Percentiles rank a stretch among this genome's conserved stretches.
Evolutionary conservation across 805 yeast species (phyloP).

Genomic region (Barnettozyma populi): DNA sequence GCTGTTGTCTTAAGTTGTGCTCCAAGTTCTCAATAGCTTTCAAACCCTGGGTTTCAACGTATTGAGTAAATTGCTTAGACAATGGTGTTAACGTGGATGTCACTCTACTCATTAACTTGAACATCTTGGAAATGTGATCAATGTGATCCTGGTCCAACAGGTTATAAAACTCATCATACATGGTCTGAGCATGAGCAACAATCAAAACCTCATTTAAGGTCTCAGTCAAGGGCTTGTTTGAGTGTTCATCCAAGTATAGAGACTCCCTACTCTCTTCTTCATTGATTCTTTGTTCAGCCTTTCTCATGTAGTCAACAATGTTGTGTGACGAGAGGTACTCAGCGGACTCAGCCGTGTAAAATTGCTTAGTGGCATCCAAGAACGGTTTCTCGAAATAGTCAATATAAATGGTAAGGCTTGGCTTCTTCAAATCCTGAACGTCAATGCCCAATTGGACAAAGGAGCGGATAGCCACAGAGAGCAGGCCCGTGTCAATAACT

Average conservation of each 20-base stretch:
- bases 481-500: slow-evolving; percentile 56
- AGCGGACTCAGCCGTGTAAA: slow-evolving; percentile 63
- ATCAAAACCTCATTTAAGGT: slow-evolving; percentile 73
- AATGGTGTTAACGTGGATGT: slow-evolving; percentile 75
- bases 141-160: slow-evolving; percentile 68
- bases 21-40: slow-evolving; percentile 55
- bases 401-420: slow-evolving; percentile 76
- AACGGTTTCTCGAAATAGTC: slow-evolving; percentile 75
- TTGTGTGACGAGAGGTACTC: slow-evolving; percentile 65
- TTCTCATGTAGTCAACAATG: slow-evolving; percentile 85
- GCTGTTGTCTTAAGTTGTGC: slow-evolving; percentile 25
- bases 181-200: slow-evolving; percentile 65
- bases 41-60: slow-evolving; percentile 62
- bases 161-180: slow-evolving; percentile 72
- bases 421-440: slow-evolving; percentile 79
- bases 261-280: slow-evolving; percentile 81
- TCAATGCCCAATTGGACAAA: slow-evolving; percentile 89
- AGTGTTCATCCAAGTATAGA: slow-evolving; percentile 78
- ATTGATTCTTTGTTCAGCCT: slow-evolving; percentile 73
- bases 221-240: slow-evolving; percentile 71
- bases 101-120: slow-evolving; percentile 67
- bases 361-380: slow-evolving; percentile 60
- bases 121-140: slow-evolving; percentile 75
- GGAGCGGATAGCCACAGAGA: slow-evolving; percentile 76
- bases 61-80: slow-evolving; percentile 64